Base-by-base conservation (phyloP, 331 rosid genomes). In the Acacia concinna region DNA sequence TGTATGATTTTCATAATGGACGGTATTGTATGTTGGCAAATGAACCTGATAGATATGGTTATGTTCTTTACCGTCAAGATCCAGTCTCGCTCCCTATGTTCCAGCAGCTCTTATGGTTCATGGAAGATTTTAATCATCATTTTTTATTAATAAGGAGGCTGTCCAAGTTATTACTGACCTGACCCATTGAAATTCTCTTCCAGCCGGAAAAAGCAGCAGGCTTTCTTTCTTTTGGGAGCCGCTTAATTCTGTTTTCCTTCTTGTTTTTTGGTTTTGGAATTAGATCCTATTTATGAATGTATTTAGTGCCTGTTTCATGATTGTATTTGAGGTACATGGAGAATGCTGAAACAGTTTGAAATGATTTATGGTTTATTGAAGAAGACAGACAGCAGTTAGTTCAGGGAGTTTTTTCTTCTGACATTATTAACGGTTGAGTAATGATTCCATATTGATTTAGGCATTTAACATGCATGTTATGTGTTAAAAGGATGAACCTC, bases 291-390 rank as follows among this genome's bases (percentile, higher is more conserved):
- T 57, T 20, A 40, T 59, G 57, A 20, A 40, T 23, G 38, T 40
- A 15, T 46, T 70, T 8, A 8, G 20, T 76, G 31, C 30, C 6
- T 54, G 65, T 60, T 11, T 32, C 38, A 13, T 41, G 56, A 40
- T 21, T 73, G 38, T 68, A 73, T 77, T 68, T 60, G 77, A 72
- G 71, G 66, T 72, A 3, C 30, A 46, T 44, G 71, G 79, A 37
- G 59, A 66, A 15, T 76, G 75, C 72, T 65, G 54, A 63, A 40
- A 28, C 32, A 35, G 15, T 46, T 47, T 57, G 59, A 68, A 60
- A 66, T 35, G 35, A 72, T 51, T 52, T 23, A 43, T 28, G 35
- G 38, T 76, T 44, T 65, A 14, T 44, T 18, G n/a, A 62, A 25
- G 43, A 73, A 7, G 38, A 71, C 32, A 6, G 69, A 31, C 25